Base-by-base conservation (phyloP, 805 yeast species). In the Ogataea trehaloabstinens region DNA sequence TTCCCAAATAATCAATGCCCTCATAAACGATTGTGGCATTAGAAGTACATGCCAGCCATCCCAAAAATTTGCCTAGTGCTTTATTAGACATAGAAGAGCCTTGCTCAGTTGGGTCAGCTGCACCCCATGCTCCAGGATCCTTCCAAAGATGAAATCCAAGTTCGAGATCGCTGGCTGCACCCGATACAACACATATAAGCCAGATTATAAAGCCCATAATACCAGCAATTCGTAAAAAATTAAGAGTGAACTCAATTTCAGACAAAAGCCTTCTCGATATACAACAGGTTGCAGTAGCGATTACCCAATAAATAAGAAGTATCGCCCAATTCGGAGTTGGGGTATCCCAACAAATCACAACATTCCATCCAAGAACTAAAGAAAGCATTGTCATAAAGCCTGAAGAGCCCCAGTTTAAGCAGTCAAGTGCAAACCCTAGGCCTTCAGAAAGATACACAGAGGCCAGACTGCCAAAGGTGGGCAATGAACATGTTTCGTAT, bases 361-460 rank as follows among this genome's bases (percentile, higher is more conserved):
- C 15, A n/a, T n/a, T 16, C 31, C 31, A 28, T 8, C 8, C 13
- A 7, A 28, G 15, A 16, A 16, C 31, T n/a, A 28, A 16, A 8
- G 31, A 7, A 16, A 28, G 31, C 15, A 28, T 28, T n/a, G 31
- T 28, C 31, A 28, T 28, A n/a, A 28, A n/a, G 13, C 31, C 31
- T 28, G 31, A 12, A 12, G 31, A 7, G 13, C 8, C 31, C 31
- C 31, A 28, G 31, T 28, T 28, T 7, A 28, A 16, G 16, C 31
- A 28, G 15, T 28, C 31, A 12, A 28, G 18, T 7, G 31, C 8
- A n/a, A 8, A 28, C 8, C 31, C 31, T 16, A 28, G 13, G 13
- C 16, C 8, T 16, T 28, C 18, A 7, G 31, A 28, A 8, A 28
- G 15, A 16, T 28, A 28, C 8, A 28, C 16, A n/a, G 31, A 28